Base-by-base conservation (phyloP, 169 alveolate species). In the Fabrea salina region DNA sequence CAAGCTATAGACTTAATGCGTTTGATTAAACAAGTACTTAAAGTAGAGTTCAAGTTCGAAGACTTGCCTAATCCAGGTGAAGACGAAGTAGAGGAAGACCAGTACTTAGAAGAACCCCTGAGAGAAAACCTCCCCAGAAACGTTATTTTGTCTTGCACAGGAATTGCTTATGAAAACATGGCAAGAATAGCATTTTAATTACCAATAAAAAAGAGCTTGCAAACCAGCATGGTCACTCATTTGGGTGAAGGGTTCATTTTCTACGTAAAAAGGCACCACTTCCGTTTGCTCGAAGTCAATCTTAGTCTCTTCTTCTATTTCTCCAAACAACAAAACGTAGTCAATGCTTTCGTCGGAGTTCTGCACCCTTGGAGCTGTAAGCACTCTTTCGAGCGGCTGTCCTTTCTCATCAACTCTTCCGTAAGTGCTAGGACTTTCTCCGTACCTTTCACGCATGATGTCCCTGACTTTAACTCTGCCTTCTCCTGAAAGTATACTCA, bases 151-250 rank as follows among this genome's bases (percentile, higher is more conserved):
- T 70, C 91, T 13, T 91, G 95, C 71, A 71, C 83, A 40, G 95
- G 95, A 51, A 75, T 85, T 25, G 95, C 92, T 1, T 87, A 87
- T n/a, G 75, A 82, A 61, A 91, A 91, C 74, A 82, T 87, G 5
- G 89, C 95, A 16, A 82, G 95, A 56, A 85, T 43, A 16, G 78
- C 37, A 27, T 61, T 61, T 61, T 61, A 61, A 27, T 61, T n/a
- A n/a, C n/a, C n/a, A n/a, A n/a, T n/a, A n/a, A n/a, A n/a, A n/a
- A n/a, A n/a, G n/a, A n/a, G n/a, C n/a, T n/a, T n/a, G n/a, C n/a
- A n/a, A n/a, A n/a, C n/a, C n/a, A n/a, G n/a, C n/a, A n/a, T n/a
- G n/a, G n/a, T n/a, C n/a, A n/a, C n/a, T n/a, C n/a, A n/a, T n/a
- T n/a, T n/a, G n/a, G n/a, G n/a, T n/a, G n/a, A n/a, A n/a, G n/a